A percentile compares a stretch with the other conserved stretches of the same genome.
Conservation (phyloP, 139 green algal species). For the Dunaliella sp. region DNA sequence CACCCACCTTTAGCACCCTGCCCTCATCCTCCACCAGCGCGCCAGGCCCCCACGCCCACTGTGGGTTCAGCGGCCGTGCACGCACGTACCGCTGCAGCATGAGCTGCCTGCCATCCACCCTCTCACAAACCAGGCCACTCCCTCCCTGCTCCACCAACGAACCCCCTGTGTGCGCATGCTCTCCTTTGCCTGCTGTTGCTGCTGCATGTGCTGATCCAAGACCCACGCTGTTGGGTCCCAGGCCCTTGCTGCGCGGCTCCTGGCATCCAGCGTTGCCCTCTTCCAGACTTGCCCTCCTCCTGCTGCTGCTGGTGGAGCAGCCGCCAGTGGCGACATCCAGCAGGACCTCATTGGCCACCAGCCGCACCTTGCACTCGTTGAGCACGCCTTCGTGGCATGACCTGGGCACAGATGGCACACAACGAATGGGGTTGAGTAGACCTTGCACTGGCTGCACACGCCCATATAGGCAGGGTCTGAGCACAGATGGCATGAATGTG, state of each 20-base stretch:
- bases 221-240: not conserved
- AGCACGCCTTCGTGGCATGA: conserved; percentile 11
- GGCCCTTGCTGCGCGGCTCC: not conserved
- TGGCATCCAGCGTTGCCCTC: not conserved
- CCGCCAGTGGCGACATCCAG: not conserved
- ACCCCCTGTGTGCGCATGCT: no score
- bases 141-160: no score
- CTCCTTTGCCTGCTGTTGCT: not conserved
- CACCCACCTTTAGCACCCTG: not conserved
- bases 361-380: conserved; percentile 11
- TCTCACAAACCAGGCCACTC: no score
- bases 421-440: no score
- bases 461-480: no score
- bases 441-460: no score
- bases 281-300: not conserved
- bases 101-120: not conserved
- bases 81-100: conserved; percentile 8
- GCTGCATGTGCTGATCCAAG: not conserved
- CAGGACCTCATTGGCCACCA: conserved; percentile 14
- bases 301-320: not conserved
- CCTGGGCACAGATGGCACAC: no score
- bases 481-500: no score
- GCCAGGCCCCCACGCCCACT: not conserved
- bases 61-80: not conserved
- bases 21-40: not conserved